Conservation (phyloP, 768 basidiomycete genomes). For the Rhodosporidiobolus sp. region DNA sequence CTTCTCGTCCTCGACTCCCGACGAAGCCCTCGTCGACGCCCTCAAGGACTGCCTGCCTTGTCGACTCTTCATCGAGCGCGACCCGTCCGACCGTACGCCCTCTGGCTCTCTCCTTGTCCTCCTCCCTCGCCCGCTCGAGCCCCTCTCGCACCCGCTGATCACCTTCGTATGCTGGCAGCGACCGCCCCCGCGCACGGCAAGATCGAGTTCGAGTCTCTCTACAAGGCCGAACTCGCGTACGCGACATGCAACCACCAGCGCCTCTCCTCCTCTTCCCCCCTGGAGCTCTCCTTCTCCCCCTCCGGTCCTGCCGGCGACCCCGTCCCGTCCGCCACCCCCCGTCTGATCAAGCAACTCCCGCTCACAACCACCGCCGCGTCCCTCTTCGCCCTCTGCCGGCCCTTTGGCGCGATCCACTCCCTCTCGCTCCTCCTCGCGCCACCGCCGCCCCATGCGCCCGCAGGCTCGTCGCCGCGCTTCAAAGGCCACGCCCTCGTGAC, state of each 20-base stretch:
- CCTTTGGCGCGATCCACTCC: conserved; percentile 65
- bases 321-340: conserved; percentile 69
- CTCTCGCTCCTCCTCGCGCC: conserved; percentile 22
- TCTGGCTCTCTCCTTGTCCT: background rate
- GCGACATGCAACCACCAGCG: conserved; percentile 17
- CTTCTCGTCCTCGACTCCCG: background rate
- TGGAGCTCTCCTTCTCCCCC: conserved; percentile 49
- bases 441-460: background rate
- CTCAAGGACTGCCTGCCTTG: conserved; percentile 16
- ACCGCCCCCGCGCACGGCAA: background rate
- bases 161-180: background rate
- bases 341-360: conserved; percentile 81
- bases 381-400: conserved; percentile 79
- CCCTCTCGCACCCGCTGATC: no score
- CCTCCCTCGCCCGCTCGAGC: background rate
- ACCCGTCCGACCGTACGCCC: background rate
- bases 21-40: conserved; percentile 12
- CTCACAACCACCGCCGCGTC: conserved; percentile 63
- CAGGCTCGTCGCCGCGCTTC: conserved; percentile 4
- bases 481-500: conserved; percentile 28
- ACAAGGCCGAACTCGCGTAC: conserved; percentile 31
- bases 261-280: conserved; percentile 1
- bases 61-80: background rate
- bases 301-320: conserved; percentile 55
- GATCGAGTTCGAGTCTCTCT: conserved; percentile 31